Conservation (phyloP, 2,329 filamentous ascomycete genomes). For the Thermoascus crustaceus region DNA sequence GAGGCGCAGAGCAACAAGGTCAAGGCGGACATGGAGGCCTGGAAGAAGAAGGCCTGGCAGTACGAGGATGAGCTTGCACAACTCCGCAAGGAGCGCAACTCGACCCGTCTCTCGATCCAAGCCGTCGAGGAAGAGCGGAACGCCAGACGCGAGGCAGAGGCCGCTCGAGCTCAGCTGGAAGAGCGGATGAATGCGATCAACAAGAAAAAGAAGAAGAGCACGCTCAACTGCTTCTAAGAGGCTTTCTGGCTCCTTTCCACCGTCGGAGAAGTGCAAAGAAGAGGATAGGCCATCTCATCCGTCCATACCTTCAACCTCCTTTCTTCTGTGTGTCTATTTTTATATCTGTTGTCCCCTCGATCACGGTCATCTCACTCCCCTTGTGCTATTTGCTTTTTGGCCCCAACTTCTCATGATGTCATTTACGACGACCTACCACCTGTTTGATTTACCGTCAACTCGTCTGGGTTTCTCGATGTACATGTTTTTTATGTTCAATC, state of each 20-base stretch:
- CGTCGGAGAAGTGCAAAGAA: no score
- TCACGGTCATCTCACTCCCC: background rate
- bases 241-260: background rate
- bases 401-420: constrained; percentile 7
- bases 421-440: constrained; percentile 5
- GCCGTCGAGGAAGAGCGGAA: constrained; percentile 94
- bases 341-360: background rate
- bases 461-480: constrained; percentile 6
- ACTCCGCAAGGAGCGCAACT: constrained; percentile 51
- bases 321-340: constrained; percentile 1
- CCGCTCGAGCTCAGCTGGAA: constrained; percentile 79
- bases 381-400: constrained; percentile 1
- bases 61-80: constrained; percentile 56
- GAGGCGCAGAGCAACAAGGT: constrained; percentile 87
- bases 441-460: background rate
- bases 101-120: constrained; percentile 61
- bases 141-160: constrained; percentile 83
- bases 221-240: constrained; percentile 91
- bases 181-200: constrained; percentile 89
- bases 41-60: constrained; percentile 75
- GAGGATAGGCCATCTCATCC: background rate
- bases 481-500: constrained; percentile 9
- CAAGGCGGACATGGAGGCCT: constrained; percentile 80
- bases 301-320: background rate
- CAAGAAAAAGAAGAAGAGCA: constrained; percentile 90